Evolutionary conservation across 1,284 basidiomycete genomes (phyloP), one percentile per base, ranked within the genome.

Genomic region (Stygiomarasmius scandens): DNA sequence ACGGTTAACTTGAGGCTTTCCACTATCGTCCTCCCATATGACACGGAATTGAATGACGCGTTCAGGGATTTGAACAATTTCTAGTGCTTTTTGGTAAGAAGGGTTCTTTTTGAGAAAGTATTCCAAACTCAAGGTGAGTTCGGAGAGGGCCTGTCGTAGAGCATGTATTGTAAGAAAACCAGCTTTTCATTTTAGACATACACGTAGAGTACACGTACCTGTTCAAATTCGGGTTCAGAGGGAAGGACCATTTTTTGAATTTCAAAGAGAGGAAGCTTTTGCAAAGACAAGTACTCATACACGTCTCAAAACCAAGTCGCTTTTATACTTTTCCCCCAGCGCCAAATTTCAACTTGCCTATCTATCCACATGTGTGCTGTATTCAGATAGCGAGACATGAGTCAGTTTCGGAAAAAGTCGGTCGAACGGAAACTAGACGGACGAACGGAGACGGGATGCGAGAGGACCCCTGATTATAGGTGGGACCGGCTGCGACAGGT

Each of bases 1-100:
- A 59, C 84, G 78, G 79, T 92, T 91, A 66, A 92, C 89, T 64
- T 89, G 88, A 49, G 85, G 72, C 41, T 77, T 67, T 50, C 85
- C 86, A 61, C 86, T 76, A 72, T 92, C 90, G 66, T 88, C 85
- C 72, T 93, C 90, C 89, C 90, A 92, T 62, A 85, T 81, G 53
- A 93, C 89, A 65, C 88, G 84, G 83, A 90, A 90, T 71, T 89
- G 87, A 66, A 92, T 78, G 70, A 60, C 25, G 27, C 90, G 86
- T 75, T 92, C 90, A 44, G 90, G 90, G 68, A 92, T 78, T 70
- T 87, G 82, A 55, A 89, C 78, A 66, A 91, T 80, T 58, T 87
- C 82, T 64, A 92, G 80, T 20, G 88, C 87, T 68, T 83, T 85
- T 71, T 85, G 77, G 80, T 91, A 90, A 64, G 85, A 81, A 32